Percentiles rank a stretch among this genome's conserved stretches.
These are phyloP conservation scores for Fusarium odoratissimum DNA, from an alignment of 2,329 filamentous ascomycete species.

Conservation along the genomic window DNA sequence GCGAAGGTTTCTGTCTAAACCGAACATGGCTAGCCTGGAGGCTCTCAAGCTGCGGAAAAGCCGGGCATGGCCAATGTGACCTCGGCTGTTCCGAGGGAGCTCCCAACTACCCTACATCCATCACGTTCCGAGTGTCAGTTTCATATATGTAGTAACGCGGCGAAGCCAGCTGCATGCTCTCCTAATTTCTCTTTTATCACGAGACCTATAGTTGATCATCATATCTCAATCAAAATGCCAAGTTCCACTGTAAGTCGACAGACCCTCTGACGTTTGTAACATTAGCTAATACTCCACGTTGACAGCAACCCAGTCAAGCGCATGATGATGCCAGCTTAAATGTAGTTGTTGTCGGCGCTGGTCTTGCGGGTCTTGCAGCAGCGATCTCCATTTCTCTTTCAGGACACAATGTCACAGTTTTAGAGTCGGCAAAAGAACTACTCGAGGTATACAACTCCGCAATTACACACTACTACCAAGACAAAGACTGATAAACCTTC, in stretches of 20 bases:
- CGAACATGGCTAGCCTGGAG: rapidly evolving
- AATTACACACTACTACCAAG: no score
- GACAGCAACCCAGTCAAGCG: rapidly evolving
- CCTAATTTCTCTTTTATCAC: not conserved
- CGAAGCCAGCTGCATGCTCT: not conserved
- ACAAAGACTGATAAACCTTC: rapidly evolving
- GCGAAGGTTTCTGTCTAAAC: rapidly evolving
- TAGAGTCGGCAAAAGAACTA: not conserved
- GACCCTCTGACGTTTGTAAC: rapidly evolving
- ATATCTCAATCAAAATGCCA: not conserved
- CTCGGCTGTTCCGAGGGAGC: not conserved
- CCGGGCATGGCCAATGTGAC: not conserved
- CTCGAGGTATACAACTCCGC: not conserved
- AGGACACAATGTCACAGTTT: not conserved
- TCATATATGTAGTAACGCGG: not conserved
- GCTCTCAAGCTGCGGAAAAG: not conserved
- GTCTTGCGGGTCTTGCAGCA: not conserved
- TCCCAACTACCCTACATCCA: not conserved
- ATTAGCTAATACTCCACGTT: rapidly evolving
- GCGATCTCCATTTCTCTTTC: not conserved
- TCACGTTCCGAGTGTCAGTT: not conserved
- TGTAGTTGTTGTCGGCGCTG: not conserved
- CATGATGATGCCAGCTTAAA: rapidly evolving
- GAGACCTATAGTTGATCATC: not conserved
- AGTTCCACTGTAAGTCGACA: not conserved